phyloP scores from a whole-genome alignment of 139 green algal species.

The Coccomyxa sp. region DNA sequence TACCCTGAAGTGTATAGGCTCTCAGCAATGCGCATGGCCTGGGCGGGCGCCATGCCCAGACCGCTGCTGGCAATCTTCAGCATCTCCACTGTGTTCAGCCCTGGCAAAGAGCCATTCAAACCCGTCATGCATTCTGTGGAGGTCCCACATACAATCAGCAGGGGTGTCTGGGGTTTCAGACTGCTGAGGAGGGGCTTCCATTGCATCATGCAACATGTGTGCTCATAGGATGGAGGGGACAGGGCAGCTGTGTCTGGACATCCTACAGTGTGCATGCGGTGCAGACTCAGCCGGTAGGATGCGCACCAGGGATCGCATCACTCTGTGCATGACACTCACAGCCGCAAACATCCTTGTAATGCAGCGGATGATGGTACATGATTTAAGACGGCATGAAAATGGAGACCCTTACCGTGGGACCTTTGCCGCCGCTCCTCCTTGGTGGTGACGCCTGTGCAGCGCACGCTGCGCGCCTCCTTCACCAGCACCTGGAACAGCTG shows the following conservation, averaged over 20 bases:
- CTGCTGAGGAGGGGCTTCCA: no score
- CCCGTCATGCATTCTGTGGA: not conserved
- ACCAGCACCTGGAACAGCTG: constrained; percentile 33
- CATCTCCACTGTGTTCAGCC: constrained; percentile 87
- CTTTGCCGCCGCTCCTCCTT: constrained; percentile 58
- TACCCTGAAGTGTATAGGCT: constrained; percentile 82
- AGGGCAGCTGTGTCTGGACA: no score
- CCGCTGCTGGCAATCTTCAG: constrained; percentile 70
- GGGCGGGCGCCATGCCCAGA: constrained; percentile 72
- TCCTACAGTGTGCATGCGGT: no score
- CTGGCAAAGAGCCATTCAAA: constrained; percentile 11
- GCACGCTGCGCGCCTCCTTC: constrained; percentile 21
- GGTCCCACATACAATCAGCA: not conserved
- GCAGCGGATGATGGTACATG: no score
- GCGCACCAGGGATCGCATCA: no score
- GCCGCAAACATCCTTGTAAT: no score
- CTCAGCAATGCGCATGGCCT: constrained; percentile 82
- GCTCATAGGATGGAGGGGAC: no score
- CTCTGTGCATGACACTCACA: no score
- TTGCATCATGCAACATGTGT: no score
- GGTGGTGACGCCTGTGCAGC: constrained; percentile 42
- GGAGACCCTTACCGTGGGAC: constrained; percentile 39
- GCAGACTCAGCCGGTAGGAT: no score
- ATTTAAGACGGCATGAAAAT: no score
- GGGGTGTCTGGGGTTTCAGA: no score